Conservation (phyloP, 108 stramenopile genomes). For the Chaetoceros muelleri region DNA sequence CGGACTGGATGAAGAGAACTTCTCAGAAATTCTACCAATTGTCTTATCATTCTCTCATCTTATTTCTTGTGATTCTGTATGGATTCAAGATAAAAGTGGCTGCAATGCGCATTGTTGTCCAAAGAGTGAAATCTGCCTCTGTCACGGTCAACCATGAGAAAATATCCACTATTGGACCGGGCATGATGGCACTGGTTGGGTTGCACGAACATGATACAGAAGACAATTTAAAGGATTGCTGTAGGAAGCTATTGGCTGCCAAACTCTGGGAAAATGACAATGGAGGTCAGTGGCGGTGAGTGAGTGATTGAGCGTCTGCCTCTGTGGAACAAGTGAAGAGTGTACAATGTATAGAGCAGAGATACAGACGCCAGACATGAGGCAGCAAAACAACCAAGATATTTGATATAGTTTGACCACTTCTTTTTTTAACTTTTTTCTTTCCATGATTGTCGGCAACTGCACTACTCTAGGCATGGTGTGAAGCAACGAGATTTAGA, state of each 20-base stretch:
- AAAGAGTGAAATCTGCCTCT: slow-evolving; percentile 82
- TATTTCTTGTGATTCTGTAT: not conserved
- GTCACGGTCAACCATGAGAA: slow-evolving; percentile 55
- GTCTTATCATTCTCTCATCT: not conserved
- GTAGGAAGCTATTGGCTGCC: slow-evolving; percentile 44
- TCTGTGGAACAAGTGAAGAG: too few species aligned
- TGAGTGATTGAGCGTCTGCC: too few species aligned
- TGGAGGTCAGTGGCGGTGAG: slow-evolving; percentile 60
- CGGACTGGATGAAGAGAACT: too few species aligned
- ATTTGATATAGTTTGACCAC: too few species aligned
- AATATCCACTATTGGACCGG: slow-evolving; percentile 70
- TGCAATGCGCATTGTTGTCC: slow-evolving; percentile 74
- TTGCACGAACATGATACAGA: slow-evolving; percentile 59
- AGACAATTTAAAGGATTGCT: slow-evolving; percentile 63
- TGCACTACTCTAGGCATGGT: slow-evolving; percentile 26
- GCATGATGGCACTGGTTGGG: slow-evolving; percentile 64
- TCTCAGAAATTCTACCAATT: too few species aligned
- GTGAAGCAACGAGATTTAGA: slow-evolving; percentile 60
- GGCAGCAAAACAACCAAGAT: too few species aligned
- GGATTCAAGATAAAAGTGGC: not conserved
- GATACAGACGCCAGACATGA: too few species aligned
- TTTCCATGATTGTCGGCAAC: too few species aligned
- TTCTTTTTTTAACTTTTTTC: too few species aligned
- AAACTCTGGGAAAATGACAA: slow-evolving; percentile 76
- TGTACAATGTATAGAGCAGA: too few species aligned